Evolutionary conservation across 345 rosid species (phyloP).

Genomic region (Garcia nutans): DNA sequence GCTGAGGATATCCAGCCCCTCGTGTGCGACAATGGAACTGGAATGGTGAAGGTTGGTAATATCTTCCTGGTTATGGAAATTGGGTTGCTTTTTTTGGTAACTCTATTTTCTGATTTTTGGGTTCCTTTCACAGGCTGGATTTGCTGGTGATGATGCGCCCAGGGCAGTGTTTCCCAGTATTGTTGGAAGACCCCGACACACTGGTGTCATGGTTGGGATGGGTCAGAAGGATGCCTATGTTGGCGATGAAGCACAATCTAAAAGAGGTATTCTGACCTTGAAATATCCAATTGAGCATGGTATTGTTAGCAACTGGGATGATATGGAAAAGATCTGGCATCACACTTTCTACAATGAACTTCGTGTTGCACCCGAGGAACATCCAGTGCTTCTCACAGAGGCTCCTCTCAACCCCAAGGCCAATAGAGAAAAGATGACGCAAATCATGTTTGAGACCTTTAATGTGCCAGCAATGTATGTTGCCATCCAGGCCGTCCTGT

Average conservation of each 20-base stretch:
- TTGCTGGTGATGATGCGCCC: constrained; percentile 70
- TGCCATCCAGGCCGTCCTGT: constrained; percentile 63
- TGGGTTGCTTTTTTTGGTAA: not conserved
- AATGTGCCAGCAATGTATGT: constrained; percentile 67
- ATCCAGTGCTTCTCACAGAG: constrained; percentile 61
- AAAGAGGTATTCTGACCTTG: constrained; percentile 74
- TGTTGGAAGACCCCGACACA: constrained; percentile 68
- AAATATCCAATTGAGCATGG: constrained; percentile 76
- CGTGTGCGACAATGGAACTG: constrained; percentile 75
- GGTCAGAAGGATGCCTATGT: constrained; percentile 80
- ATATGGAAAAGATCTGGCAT: constrained; percentile 83
- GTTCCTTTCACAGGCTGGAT: constrained; percentile 52
- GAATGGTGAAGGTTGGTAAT: constrained; percentile 66
- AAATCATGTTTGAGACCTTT: constrained; percentile 74
- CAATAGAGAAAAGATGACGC: constrained; percentile 78
- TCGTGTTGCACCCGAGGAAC: constrained; percentile 69
- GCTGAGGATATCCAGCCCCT: constrained; percentile 88
- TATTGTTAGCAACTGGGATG: constrained; percentile 78
- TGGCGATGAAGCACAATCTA: constrained; percentile 73
- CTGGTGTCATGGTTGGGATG: constrained; percentile 84
- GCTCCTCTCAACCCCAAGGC: constrained; percentile 72
- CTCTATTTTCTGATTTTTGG: not conserved
- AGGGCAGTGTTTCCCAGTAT: constrained; percentile 71
- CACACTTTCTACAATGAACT: constrained; percentile 76
- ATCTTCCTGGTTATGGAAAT: not conserved